phyloP scores from a whole-genome alignment of 257 asterid genomes.

The Petrea volubilis region DNA sequence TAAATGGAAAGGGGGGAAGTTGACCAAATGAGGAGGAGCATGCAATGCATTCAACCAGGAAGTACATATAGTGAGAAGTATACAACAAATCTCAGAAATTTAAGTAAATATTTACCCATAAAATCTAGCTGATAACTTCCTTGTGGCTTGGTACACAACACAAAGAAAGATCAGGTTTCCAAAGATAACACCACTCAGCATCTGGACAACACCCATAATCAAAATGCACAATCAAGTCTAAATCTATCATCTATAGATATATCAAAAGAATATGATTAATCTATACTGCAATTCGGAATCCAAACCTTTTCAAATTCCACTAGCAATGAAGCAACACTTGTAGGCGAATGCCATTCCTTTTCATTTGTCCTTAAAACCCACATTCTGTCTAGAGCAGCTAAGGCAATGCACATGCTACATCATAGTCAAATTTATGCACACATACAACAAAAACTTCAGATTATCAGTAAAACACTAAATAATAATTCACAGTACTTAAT shows the following conservation, averaged over 20 bases:
- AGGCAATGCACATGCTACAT: conserved; percentile 31
- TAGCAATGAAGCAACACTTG: conserved; percentile 35
- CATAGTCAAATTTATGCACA: conserved; percentile 2
- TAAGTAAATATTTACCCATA: conserved; percentile 45
- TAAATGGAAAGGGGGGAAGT: background rate
- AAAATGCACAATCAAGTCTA: conserved; percentile 16
- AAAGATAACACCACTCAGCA: conserved; percentile 48
- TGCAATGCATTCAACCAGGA: background rate
- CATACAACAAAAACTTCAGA: background rate
- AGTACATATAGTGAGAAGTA: background rate
- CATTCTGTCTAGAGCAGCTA: conserved; percentile 57
- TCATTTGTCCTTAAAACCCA: conserved; percentile 47
- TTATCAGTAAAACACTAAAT: background rate
- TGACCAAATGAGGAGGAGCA: background rate
- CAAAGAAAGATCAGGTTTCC: conserved; percentile 55
- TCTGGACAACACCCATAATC: conserved; percentile 38
- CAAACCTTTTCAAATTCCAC: conserved; percentile 56
- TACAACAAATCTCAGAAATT: background rate
- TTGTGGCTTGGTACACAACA: conserved; percentile 42
- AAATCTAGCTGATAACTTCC: conserved; percentile 41
- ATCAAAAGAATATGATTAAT: background rate
- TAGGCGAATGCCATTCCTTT: conserved; percentile 38
- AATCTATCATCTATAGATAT: background rate
- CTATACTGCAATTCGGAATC: background rate
- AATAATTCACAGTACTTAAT: background rate